Conservation (phyloP, 164 flowering plant genomes). For the Cinnamomum chago region DNA sequence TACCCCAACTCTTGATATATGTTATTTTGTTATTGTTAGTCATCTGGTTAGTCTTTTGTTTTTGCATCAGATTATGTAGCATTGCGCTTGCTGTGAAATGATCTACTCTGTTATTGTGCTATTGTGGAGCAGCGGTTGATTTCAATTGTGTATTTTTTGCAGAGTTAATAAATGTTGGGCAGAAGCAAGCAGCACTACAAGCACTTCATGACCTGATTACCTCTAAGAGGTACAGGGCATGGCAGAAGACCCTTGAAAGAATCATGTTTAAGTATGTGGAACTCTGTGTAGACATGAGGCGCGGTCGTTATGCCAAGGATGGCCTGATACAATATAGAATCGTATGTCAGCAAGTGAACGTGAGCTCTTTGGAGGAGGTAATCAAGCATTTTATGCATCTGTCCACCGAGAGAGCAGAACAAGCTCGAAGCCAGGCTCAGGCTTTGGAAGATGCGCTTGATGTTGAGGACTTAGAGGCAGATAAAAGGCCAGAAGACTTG, state of each 20-base stretch:
- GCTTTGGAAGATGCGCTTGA: constrained; percentile 92
- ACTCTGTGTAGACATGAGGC: constrained; percentile 89
- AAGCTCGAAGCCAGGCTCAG: constrained; percentile 81
- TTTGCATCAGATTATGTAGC: neutral
- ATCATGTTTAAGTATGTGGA: constrained; percentile 95
- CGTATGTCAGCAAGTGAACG: constrained; percentile 93
- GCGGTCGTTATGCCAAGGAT: constrained; percentile 91
- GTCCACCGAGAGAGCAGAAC: constrained; percentile 87
- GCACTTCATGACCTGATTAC: constrained; percentile 84
- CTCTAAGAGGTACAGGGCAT: constrained; percentile 81
- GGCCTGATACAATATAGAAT: constrained; percentile 90
- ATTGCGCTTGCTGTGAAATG: neutral
- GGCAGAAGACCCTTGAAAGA: constrained; percentile 81
- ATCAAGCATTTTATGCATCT: constrained; percentile 94
- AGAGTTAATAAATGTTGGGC: constrained; percentile 95
- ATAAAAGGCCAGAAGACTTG: constrained; percentile 90
- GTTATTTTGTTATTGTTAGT: neutral
- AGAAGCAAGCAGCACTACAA: constrained; percentile 88
- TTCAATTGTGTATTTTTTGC: constrained; percentile 17
- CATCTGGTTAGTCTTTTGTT: neutral
- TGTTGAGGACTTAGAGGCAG: constrained; percentile 95
- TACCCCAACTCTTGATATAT: neutral
- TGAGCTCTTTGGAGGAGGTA: constrained; percentile 87
- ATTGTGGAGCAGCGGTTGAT: neutral
- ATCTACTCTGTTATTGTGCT: neutral